Evolutionary conservation across 2,329 filamentous ascomycete species (phyloP).

Genomic region (Didymella arachidicola): DNA sequence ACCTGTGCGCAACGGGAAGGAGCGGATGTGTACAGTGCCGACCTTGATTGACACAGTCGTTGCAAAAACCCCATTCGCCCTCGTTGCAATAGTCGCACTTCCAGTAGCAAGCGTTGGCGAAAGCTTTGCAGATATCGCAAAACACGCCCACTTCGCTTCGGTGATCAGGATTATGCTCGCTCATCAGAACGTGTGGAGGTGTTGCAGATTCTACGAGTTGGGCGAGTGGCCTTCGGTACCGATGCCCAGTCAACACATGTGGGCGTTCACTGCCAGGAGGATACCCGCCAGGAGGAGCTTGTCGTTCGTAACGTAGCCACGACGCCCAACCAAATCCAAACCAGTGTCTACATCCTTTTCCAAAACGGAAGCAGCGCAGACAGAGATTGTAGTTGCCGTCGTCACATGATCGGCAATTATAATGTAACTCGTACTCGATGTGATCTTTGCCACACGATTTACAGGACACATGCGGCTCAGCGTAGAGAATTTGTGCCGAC

Average conservation of each 20-base stretch:
- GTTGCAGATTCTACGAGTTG: slow-evolving; percentile 33
- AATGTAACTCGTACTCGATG: slow-evolving; percentile 87
- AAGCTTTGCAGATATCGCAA: slow-evolving; percentile 76
- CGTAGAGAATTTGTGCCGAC: slow-evolving; percentile 55
- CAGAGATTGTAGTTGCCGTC: slow-evolving; percentile 81
- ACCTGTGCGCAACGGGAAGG: slow-evolving; percentile 74
- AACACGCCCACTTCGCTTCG: slow-evolving; percentile 82
- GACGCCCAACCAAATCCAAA: slow-evolving; percentile 84
- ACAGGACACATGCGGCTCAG: slow-evolving; percentile 78
- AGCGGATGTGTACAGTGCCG: slow-evolving; percentile 82
- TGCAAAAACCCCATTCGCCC: slow-evolving; percentile 95
- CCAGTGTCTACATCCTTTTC: slow-evolving; percentile 84
- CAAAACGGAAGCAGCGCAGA: slow-evolving; percentile 77
- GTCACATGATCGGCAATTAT: slow-evolving; percentile 77
- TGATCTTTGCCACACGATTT: slow-evolving; percentile 72
- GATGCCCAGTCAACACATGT: slow-evolving; percentile 61
- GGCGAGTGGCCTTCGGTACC: slow-evolving; percentile 49
- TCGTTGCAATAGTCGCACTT: slow-evolving; percentile 86
- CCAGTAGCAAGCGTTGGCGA: slow-evolving; percentile 88
- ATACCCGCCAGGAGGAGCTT: slow-evolving; percentile 53
- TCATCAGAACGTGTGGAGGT: slow-evolving; percentile 52
- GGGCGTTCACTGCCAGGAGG: slow-evolving; percentile 55
- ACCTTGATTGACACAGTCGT: slow-evolving; percentile 83
- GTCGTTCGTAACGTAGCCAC: slow-evolving; percentile 67
- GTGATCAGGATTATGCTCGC: slow-evolving; percentile 70